Conservation (phyloP, 495 filamentous ascomycete species). For the Penicillium lividum region DNA sequence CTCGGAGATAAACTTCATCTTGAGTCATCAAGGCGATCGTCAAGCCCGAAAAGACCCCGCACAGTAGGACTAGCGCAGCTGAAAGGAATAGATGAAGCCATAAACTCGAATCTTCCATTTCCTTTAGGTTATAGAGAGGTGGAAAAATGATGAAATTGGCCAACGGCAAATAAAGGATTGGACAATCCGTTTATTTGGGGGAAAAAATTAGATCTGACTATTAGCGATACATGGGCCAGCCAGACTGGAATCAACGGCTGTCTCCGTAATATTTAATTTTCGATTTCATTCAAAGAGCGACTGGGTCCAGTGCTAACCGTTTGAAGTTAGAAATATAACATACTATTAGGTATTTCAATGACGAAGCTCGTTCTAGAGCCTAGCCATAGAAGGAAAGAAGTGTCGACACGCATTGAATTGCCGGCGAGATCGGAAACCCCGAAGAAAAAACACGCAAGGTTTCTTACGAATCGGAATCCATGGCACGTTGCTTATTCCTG, state of each 20-base stretch:
- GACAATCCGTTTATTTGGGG: neutral
- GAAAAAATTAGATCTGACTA: neutral
- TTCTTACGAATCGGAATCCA: neutral
- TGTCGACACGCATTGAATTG: neutral
- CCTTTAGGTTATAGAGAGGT: slow-evolving; percentile 20
- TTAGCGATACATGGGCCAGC: neutral
- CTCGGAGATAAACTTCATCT: slow-evolving; percentile 94
- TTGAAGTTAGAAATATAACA: slow-evolving; percentile 1
- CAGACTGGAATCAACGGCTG: neutral
- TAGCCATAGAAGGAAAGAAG: neutral
- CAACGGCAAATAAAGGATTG: neutral
- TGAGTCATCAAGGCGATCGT: slow-evolving; percentile 76
- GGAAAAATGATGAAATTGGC: neutral
- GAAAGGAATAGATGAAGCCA: slow-evolving; percentile 69
- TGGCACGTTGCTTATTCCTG: neutral
- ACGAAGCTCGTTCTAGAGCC: neutral
- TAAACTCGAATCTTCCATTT: slow-evolving; percentile 52
- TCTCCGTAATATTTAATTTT: neutral
- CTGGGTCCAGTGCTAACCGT: slow-evolving; percentile 1
- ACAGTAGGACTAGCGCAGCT: slow-evolving; percentile 70
- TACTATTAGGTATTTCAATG: slow-evolving; percentile 1
- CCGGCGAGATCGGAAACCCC: neutral
- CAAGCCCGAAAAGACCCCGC: slow-evolving; percentile 90
- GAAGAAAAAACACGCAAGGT: neutral
- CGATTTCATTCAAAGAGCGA: neutral